Base-by-base conservation (phyloP, 345 rosid genomes). In the Acer negundo region DNA sequence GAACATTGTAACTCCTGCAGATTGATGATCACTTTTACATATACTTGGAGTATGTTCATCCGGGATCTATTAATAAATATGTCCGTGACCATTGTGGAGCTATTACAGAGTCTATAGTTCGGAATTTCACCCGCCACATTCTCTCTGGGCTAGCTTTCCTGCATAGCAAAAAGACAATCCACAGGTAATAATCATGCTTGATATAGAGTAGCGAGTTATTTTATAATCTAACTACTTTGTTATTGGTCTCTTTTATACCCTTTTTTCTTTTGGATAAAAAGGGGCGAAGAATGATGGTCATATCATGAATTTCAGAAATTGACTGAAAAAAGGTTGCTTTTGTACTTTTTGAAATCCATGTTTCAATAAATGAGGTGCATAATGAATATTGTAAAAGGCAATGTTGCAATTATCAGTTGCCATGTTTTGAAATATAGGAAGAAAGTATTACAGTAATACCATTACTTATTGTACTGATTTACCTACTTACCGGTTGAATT, bases 81-180 rank as follows among this genome's bases (percentile, higher is more conserved):
- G 69, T 87, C 61, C 83, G 53, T 35, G 91, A 90, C 35, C 96
- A 90, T 75, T 84, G 85, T 76, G 89, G 87, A 75, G 84, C 71
- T 72, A 86, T 91, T 75, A 81, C 90, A 38, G 93, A 91, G 82
- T 78, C 92, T 69, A 82, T 91, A 55, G 91, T 91, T 78, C 91
- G 93, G 68, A 88, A 86, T 83, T 91, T 91, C 78, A 91, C 93
- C 47, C 92, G 91, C 69, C 96, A 91, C 80, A 90, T 86, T 80
- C 89, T 91, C 44, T 79, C 82, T 80, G 93, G 96, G 24, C 80
- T 91, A 72, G 89, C 86, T 59, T 91, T 80, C 81, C 77, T 91
- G 85, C 93, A 91, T 42, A 71, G 92, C 76, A 88, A 63, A 58
- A 83, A 84, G 75, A 91, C 91, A 16, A 83, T 91, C 73, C 96